A percentile compares a stretch with the other conserved stretches of the same genome.
These are phyloP conservation scores for Xylogone sp. DNA, from an alignment of 2,329 filamentous ascomycete genomes.

Conservation along the genomic window DNA sequence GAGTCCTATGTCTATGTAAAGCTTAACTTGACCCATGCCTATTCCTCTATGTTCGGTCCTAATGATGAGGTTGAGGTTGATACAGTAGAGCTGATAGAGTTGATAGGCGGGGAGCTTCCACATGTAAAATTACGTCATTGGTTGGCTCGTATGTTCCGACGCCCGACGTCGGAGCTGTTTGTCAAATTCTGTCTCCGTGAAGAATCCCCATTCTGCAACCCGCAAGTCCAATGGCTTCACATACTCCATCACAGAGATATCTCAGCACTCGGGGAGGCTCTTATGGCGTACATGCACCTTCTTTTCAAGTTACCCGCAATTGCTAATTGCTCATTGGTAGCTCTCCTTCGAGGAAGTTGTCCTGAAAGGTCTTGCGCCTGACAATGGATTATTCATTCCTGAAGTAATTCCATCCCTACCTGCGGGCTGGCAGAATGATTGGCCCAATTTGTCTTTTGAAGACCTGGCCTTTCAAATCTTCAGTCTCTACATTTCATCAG, in stretches of 20 bases:
- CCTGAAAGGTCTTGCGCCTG: slow-evolving; percentile 77
- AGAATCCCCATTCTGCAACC: too few relatives aligned
- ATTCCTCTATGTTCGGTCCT: too few relatives aligned
- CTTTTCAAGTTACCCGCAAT: slow-evolving; percentile 1
- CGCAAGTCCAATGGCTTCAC: slow-evolving; percentile 2
- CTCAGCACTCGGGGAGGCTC: slow-evolving; percentile 60
- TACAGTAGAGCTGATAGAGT: too few relatives aligned
- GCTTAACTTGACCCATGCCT: too few relatives aligned
- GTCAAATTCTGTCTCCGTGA: too few relatives aligned
- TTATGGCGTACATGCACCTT: slow-evolving; percentile 47
- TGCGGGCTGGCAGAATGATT: slow-evolving; percentile 56
- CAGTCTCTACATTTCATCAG: slow-evolving; percentile 74
- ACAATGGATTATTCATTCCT: slow-evolving; percentile 84
- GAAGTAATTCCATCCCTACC: slow-evolving; percentile 67
- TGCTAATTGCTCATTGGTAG: slow-evolving; percentile 35
- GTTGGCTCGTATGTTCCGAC: too few relatives aligned
- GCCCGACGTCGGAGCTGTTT: too few relatives aligned
- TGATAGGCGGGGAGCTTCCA: too few relatives aligned
- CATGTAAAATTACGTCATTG: too few relatives aligned
- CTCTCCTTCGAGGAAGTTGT: slow-evolving; percentile 86
- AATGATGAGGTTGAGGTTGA: too few relatives aligned
- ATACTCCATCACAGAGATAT: slow-evolving; percentile 55
- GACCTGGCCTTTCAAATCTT: slow-evolving; percentile 80
- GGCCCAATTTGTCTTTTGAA: slow-evolving; percentile 71
- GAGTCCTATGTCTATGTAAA: too few relatives aligned